phyloP scores from a whole-genome alignment of 1,139 yeast genomes.

The Blastobotrys arbuscula region DNA sequence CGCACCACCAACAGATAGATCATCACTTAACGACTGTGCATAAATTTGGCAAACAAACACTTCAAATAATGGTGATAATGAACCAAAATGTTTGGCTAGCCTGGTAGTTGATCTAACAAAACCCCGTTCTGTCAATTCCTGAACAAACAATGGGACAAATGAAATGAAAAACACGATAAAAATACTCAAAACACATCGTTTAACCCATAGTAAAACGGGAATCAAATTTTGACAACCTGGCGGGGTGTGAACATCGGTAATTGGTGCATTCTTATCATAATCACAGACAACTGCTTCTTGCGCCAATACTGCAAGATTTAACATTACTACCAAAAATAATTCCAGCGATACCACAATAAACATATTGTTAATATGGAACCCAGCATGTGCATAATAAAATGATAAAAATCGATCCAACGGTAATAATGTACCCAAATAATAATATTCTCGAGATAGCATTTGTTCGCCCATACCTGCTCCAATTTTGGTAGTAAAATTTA shows the following conservation, averaged over 20 bases:
- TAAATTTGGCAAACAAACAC: conserved; percentile 84
- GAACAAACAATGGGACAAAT: conserved; percentile 71
- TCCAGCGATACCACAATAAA: conserved; percentile 73
- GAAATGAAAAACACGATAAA: conserved; percentile 81
- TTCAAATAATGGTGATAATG: conserved; percentile 79
- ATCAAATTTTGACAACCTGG: conserved; percentile 68
- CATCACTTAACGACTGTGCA: conserved; percentile 62
- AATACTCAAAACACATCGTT: conserved; percentile 73
- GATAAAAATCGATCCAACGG: conserved; percentile 78
- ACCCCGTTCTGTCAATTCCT: conserved; percentile 78
- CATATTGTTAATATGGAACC: conserved; percentile 78
- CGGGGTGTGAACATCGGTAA: conserved; percentile 58
- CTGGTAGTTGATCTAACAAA: conserved; percentile 55
- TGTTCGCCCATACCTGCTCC: conserved; percentile 98
- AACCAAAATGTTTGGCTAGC: conserved; percentile 56
- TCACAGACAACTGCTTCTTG: conserved; percentile 56
- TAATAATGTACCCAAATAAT: conserved; percentile 69
- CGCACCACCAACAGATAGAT: conserved; percentile 78
- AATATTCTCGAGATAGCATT: conserved; percentile 75
- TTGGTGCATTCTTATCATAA: conserved; percentile 48
- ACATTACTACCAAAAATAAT: conserved; percentile 58
- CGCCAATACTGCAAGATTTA: conserved; percentile 60
- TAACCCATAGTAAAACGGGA: conserved; percentile 77
- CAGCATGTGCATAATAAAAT: conserved; percentile 88
- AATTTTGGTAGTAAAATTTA: conserved; percentile 80